Evolutionary conservation across 345 rosid genomes (phyloP).

Genomic region (Carallia brachiata): DNA sequence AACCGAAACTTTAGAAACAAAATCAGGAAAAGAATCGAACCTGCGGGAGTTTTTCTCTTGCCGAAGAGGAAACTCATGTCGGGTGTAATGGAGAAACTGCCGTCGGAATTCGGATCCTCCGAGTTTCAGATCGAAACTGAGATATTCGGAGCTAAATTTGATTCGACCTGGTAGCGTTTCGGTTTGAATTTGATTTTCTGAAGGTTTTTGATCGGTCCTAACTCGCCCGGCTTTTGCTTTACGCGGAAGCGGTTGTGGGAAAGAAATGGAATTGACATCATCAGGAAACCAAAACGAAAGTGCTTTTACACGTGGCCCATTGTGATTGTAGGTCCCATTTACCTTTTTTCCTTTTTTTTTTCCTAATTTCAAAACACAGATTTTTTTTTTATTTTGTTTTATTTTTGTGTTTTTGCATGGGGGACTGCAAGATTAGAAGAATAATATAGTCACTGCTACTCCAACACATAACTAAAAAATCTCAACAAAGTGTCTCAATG

Average conservation of each 20-base stretch:
- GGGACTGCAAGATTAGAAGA: no score
- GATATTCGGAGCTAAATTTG: not conserved
- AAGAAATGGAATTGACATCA: not conserved
- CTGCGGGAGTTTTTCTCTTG: slow-evolving; percentile 74
- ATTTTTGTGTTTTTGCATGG: no score
- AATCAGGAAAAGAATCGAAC: slow-evolving; percentile 20
- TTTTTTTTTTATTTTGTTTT: no score
- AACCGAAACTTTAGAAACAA: not conserved
- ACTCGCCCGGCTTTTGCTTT: not conserved
- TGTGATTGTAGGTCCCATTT: not conserved
- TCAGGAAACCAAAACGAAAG: not conserved
- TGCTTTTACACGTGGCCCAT: slow-evolving; percentile 7
- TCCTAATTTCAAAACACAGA: no score
- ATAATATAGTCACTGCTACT: no score
- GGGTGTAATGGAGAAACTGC: not conserved
- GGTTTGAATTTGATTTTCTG: not conserved
- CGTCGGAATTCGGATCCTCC: slow-evolving; percentile 8
- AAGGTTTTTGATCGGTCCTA: not conserved
- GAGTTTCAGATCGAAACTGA: not conserved
- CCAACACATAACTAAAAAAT: no score
- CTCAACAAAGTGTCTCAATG: no score
- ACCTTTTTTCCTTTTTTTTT: no score
- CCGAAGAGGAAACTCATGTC: slow-evolving; percentile 82
- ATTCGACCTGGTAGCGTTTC: not conserved
- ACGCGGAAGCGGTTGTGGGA: slow-evolving; percentile 24